Evolutionary conservation across 331 rosid genomes (phyloP), one percentile per base, ranked within the genome.

Genomic region (Telfairia occidentalis): DNA sequence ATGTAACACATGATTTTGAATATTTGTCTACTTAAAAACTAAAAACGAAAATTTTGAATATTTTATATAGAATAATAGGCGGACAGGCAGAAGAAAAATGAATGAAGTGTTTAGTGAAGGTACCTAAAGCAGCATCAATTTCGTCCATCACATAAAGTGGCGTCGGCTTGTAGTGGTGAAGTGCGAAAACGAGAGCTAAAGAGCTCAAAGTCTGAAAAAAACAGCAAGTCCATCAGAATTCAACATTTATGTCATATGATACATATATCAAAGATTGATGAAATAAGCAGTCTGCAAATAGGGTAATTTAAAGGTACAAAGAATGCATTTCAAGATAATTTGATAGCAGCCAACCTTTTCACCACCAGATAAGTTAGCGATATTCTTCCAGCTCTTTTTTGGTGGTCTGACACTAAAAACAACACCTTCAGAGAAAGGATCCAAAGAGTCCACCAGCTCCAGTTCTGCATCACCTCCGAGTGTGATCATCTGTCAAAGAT

Each of bases 391-490:
- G 82, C 98, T 94, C 89, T 91, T 94, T 88, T 91, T 91, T 38
- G 98, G 98, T 11, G 98, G 98, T 77, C 98, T 86, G 75, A 94
- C 97, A 65, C 98, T 94, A 84, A 91, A 94, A 74, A 94, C 97
- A 73, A 91, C 98, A 55, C 98, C 98, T 86, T 94, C 98, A 34
- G 98, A 87, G 86, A 94, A 94, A 35, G 98, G 98, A 85, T 94
- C 98, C 84, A 94, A 79, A 79, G 98, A 91, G 84, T 94, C 98
- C 63, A 94, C 97, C 60, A 91, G 92, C 83, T 94, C 98, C 10
- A 94, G 97, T 77, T 94, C 98, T 19, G 98, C 98, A 82, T 94
- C 98, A 43, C 97, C 98, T 84, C 98, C 98, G 26, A 94, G 96
- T 7, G 98, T 94, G 76, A 94, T 94, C 98, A 94, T 94, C 98